A percentile compares a stretch with the other conserved stretches of the same genome.
phyloP scores from a whole-genome alignment of 495 filamentous ascomycete genomes.

The Ascodesmis nigricans region DNA sequence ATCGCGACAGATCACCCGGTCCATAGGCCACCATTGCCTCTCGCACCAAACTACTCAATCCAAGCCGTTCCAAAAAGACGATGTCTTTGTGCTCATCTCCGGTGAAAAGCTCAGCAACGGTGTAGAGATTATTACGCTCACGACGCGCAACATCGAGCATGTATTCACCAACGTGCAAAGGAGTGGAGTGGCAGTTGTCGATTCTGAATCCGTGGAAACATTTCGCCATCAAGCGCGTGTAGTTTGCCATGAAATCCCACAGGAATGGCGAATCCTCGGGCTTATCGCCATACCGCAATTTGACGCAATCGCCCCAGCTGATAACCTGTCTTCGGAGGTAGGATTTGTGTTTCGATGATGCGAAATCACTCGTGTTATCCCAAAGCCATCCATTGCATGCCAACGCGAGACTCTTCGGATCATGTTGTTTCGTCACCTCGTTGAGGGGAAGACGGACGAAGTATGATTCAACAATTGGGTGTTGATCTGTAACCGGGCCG shows the following conservation, averaged over 20 bases:
- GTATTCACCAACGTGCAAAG: conserved; percentile 77
- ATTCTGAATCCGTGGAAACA: conserved; percentile 92
- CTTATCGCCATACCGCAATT: conserved; percentile 67
- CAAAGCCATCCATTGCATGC: conserved; percentile 99
- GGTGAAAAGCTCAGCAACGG: conserved; percentile 91
- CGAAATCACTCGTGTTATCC: conserved; percentile 86
- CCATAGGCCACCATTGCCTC: conserved; percentile 99
- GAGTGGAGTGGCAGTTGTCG: conserved; percentile 96
- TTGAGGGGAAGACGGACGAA: conserved; percentile 81
- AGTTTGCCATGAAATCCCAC: conserved; percentile 88
- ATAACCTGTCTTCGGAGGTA: conserved; percentile 91
- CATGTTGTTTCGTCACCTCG: conserved; percentile 53
- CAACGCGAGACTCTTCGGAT: conserved; percentile 52
- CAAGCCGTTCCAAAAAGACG: conserved; percentile 76
- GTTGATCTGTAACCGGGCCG: conserved; percentile 51
- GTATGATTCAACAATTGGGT: conserved; percentile 81
- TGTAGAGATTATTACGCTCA: conserved; percentile 69
- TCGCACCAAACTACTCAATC: conserved; percentile 71
- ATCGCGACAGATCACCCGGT: conserved; percentile 67
- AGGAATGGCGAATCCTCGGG: conserved; percentile 77
- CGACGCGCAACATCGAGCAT: conserved; percentile 77
- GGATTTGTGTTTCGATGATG: conserved; percentile 65
- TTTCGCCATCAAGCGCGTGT: conserved; percentile 81
- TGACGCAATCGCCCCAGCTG: conserved; percentile 96
- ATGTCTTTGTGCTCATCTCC: conserved; percentile 93